These are phyloP conservation scores for Zhuliangozyma parablackwelliae DNA, from an alignment of 1,139 yeast genomes.

Conservation along the genomic window DNA sequence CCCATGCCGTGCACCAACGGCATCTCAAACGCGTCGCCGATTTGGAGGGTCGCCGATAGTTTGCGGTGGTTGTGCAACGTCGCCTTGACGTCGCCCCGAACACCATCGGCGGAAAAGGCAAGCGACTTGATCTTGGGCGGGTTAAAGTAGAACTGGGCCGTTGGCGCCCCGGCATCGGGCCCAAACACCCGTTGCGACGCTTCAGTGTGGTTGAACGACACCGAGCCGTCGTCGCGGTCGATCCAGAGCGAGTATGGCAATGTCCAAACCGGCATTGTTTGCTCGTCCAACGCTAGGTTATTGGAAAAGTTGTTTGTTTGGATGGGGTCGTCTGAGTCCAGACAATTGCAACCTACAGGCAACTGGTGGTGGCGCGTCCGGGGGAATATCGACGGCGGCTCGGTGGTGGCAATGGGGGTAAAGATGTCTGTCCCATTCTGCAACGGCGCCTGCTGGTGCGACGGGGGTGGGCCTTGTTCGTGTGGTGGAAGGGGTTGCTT, in stretches of 20 bases:
- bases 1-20: slow-evolving; percentile 64
- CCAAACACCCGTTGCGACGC: slow-evolving; percentile 40
- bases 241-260: slow-evolving; percentile 47
- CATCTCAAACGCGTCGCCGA: slow-evolving; percentile 19
- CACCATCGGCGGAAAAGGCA: slow-evolving; percentile 31
- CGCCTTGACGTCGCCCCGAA: slow-evolving; percentile 19
- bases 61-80: slow-evolving; percentile 27
- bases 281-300: slow-evolving; percentile 41
- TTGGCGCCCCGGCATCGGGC: slow-evolving; percentile 28
- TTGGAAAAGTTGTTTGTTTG: slow-evolving; percentile 46
- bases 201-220: slow-evolving; percentile 44
- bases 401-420: slow-evolving; percentile 21
- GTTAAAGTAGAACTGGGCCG: slow-evolving; percentile 42
- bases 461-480: not conserved
- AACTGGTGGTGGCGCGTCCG: slow-evolving; percentile 21
- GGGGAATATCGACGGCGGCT: slow-evolving; percentile 25
- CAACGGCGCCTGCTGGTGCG: slow-evolving; percentile 1
- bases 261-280: slow-evolving; percentile 45
- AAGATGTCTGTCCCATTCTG: slow-evolving; percentile 7
- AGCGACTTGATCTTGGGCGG: slow-evolving; percentile 45
- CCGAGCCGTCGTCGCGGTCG: slow-evolving; percentile 35
- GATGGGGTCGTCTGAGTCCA: slow-evolving; percentile 20
- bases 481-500: slow-evolving; percentile 5
- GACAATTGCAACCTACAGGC: slow-evolving; percentile 27
- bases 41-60: slow-evolving; percentile 24